A percentile compares a stretch with the other conserved stretches of the same genome.
phyloP scores from a whole-genome alignment of 2,329 filamentous ascomycete genomes.

The Apiospora phragmitis region DNA sequence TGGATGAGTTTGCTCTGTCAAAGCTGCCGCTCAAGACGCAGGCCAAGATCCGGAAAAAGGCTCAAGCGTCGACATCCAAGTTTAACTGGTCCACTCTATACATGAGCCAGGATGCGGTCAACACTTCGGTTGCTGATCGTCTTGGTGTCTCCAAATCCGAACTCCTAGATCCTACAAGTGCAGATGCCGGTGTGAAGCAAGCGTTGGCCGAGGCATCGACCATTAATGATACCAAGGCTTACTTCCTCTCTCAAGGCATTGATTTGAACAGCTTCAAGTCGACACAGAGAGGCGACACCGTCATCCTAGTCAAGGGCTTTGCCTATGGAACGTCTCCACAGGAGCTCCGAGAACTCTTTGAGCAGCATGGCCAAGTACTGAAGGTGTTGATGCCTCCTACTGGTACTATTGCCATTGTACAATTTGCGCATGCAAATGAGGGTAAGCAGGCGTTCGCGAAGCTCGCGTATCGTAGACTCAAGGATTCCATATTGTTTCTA shows the following conservation, averaged over 20 bases:
- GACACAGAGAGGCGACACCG: constrained; percentile 78
- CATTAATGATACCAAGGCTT: constrained; percentile 94
- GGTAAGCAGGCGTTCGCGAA: constrained; percentile 82
- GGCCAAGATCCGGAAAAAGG: constrained; percentile 82
- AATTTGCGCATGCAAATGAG: constrained; percentile 77
- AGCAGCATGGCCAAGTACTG: constrained; percentile 79
- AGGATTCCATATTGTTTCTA: constrained; percentile 86
- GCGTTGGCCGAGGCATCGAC: constrained; percentile 94
- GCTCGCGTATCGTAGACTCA: constrained; percentile 86
- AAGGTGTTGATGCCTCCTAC: constrained; percentile 89
- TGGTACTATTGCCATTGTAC: constrained; percentile 90
- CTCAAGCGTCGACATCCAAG: constrained; percentile 71
- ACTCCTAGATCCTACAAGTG: constrained; percentile 90
- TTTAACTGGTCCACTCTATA: constrained; percentile 99
- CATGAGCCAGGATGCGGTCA: constrained; percentile 95
- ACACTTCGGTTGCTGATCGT: constrained; percentile 82
- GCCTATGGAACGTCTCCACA: constrained; percentile 78
- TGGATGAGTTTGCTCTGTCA: constrained; percentile 87
- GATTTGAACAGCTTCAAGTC: constrained; percentile 91
- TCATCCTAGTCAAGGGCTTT: constrained; percentile 94
- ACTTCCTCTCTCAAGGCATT: constrained; percentile 84
- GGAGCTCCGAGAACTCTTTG: constrained; percentile 78
- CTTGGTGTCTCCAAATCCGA: constrained; percentile 90
- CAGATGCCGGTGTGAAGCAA: constrained; percentile 93
- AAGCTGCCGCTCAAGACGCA: constrained; percentile 95